These are phyloP conservation scores for Nakazawaea wyomingensis DNA, from an alignment of 805 yeast species.

Conservation along the genomic window DNA sequence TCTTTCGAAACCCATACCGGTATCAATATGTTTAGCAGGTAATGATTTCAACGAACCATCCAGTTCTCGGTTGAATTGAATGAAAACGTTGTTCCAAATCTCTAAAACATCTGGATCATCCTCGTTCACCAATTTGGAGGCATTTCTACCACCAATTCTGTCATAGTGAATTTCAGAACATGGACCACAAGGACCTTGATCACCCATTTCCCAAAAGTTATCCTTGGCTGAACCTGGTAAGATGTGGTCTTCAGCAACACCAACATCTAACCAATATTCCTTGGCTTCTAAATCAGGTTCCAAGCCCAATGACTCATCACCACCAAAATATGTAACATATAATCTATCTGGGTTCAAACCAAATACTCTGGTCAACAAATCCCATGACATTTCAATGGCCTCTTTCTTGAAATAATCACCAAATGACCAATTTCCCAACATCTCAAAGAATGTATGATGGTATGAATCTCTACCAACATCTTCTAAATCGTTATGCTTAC, in stretches of 20 bases:
- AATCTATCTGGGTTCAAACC: slow-evolving; percentile 74
- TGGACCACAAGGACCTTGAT: slow-evolving; percentile 99
- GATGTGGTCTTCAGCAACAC: slow-evolving; percentile 88
- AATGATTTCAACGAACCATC: slow-evolving; percentile 73
- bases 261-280: slow-evolving; percentile 77
- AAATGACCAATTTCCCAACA: slow-evolving; percentile 99
- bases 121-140: slow-evolving; percentile 81
- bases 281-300: slow-evolving; percentile 94
- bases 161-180: slow-evolving; percentile 98
- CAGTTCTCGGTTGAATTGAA: slow-evolving; percentile 93
- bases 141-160: slow-evolving; percentile 97
- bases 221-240: slow-evolving; percentile 87
- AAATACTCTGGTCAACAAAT: slow-evolving; percentile 77
- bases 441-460: slow-evolving; percentile 98
- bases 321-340: slow-evolving; percentile 95
- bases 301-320: slow-evolving; percentile 76
- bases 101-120: slow-evolving; percentile 98
- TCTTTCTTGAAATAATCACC: slow-evolving; percentile 98
- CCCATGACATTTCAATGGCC: slow-evolving; percentile 89
- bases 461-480: slow-evolving; percentile 98
- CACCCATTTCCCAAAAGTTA: slow-evolving; percentile 99
- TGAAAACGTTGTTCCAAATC: slow-evolving; percentile 96
- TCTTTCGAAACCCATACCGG: slow-evolving; percentile 99
- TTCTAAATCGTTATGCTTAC: slow-evolving; percentile 96
- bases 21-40: slow-evolving; percentile 95